These are phyloP conservation scores for Biscutella laevigata DNA, from an alignment of 441 rosid genomes.

Conservation along the genomic window DNA sequence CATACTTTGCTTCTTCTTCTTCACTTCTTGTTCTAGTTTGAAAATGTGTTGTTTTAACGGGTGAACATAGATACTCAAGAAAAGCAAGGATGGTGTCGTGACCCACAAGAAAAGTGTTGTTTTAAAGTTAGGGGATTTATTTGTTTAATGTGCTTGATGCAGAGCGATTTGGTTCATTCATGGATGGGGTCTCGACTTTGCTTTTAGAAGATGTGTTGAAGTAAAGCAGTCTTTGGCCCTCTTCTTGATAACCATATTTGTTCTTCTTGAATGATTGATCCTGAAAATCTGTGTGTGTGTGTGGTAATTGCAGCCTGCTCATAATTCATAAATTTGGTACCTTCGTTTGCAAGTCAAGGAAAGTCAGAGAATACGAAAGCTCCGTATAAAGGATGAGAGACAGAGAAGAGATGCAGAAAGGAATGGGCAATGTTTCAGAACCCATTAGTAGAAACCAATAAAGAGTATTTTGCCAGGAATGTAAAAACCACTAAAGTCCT, in stretches of 20 bases:
- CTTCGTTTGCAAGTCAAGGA: slow-evolving; percentile 67
- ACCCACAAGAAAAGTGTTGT: no score
- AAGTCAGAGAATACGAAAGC: slow-evolving; percentile 41
- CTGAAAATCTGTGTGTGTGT: background rate
- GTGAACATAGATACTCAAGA: no score
- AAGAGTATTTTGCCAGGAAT: slow-evolving; percentile 29
- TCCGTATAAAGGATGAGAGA: slow-evolving; percentile 64
- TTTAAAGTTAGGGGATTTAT: no score
- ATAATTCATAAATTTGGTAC: slow-evolving; percentile 63
- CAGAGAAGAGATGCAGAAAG: slow-evolving; percentile 46
- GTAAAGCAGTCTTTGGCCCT: no score
- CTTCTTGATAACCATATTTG: no score
- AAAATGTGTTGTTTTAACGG: no score
- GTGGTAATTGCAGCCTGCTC: slow-evolving; percentile 51
- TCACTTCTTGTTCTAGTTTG: no score
- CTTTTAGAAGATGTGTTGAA: slow-evolving; percentile 77
- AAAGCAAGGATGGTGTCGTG: no score
- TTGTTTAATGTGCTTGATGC: slow-evolving; percentile 9
- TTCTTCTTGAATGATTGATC: no score
- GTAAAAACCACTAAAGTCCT: no score
- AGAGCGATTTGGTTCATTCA: slow-evolving; percentile 98
- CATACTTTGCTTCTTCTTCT: no score
- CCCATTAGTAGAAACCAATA: slow-evolving; percentile 45
- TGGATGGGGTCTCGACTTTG: slow-evolving; percentile 97
- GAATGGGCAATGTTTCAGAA: slow-evolving; percentile 63